phyloP scores from a whole-genome alignment of 1,139 yeast species.

The Candida sanyaensis region DNA sequence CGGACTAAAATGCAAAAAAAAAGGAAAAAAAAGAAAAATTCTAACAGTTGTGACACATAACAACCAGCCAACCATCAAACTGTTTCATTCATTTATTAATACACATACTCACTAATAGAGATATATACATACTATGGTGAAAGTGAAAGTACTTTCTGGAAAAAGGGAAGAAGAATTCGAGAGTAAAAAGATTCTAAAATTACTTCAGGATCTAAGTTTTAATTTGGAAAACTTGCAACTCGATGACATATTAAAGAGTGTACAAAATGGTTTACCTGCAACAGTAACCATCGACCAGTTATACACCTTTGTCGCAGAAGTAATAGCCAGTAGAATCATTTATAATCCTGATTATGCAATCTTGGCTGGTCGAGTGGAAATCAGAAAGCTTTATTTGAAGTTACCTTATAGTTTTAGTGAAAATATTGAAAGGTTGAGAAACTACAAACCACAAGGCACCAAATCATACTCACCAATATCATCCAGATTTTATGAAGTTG shows the following conservation, averaged over 20 bases:
- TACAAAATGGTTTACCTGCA: conserved; percentile 35
- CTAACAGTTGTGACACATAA: background rate
- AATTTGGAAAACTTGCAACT: conserved; percentile 27
- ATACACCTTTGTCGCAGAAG: conserved; percentile 42
- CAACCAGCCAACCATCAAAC: background rate
- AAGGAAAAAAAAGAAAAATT: background rate
- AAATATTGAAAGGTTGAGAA: conserved; percentile 25
- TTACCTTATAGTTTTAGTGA: conserved; percentile 34
- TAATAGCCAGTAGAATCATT: conserved; percentile 45
- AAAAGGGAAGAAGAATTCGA: conserved; percentile 15
- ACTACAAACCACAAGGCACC: conserved; percentile 18
- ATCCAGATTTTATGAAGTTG: conserved; percentile 30
- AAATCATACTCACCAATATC: conserved; percentile 22
- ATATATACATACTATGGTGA: background rate
- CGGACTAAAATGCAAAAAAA: background rate
- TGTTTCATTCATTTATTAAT: background rate
- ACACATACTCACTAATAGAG: background rate
- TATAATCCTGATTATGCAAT: conserved; percentile 48
- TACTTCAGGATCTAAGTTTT: conserved; percentile 18
- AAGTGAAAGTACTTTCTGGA: conserved; percentile 9
- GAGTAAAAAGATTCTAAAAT: conserved; percentile 14
- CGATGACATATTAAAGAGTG: conserved; percentile 22
- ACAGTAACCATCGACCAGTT: conserved; percentile 32
- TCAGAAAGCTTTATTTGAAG: conserved; percentile 30
- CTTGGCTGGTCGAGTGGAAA: conserved; percentile 50